Evolutionary conservation across 2,329 filamentous ascomycete species (phyloP).

Genomic region (Zasmidium cellare): DNA sequence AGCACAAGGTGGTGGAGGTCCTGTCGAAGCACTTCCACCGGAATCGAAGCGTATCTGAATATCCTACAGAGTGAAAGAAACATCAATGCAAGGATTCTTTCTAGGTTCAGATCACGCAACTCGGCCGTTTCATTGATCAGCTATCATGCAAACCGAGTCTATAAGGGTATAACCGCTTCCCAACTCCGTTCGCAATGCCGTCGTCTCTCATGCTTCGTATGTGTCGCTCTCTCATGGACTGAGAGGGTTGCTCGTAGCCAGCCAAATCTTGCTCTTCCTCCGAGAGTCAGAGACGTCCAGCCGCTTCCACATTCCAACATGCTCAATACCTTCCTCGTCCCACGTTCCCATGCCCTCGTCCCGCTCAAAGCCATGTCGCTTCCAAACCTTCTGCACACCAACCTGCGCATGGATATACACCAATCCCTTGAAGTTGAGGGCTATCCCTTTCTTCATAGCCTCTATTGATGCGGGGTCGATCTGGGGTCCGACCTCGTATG

Average conservation of each 20-base stretch:
- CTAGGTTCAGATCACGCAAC: background rate
- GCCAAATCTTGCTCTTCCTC: conserved; percentile 27
- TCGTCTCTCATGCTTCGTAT: background rate
- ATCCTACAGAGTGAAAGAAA: no score
- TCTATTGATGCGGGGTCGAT: conserved; percentile 33
- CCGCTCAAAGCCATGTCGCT: conserved; percentile 68
- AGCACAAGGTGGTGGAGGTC: background rate
- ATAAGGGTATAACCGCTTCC: background rate
- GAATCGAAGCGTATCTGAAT: background rate
- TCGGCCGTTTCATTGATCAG: background rate
- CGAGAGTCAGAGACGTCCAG: conserved; percentile 35
- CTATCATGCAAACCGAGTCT: background rate
- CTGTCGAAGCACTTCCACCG: background rate
- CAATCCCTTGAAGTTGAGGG: conserved; percentile 68
- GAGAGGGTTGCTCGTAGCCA: conserved; percentile 12
- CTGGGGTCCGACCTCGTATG: conserved; percentile 45
- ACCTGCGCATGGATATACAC: conserved; percentile 79
- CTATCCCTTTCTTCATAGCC: conserved; percentile 34
- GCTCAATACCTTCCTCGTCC: conserved; percentile 80
- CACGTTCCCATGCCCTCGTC: conserved; percentile 75
- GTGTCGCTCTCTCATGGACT: conserved; percentile 2
- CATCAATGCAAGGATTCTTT: no score
- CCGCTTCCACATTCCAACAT: conserved; percentile 78
- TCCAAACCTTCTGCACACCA: conserved; percentile 64
- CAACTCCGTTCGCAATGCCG: background rate